Percentiles rank a stretch among this genome's conserved stretches.
phyloP scores from a whole-genome alignment of 352 stramenopile genomes.

The Chrysophaeum taylorii region DNA sequence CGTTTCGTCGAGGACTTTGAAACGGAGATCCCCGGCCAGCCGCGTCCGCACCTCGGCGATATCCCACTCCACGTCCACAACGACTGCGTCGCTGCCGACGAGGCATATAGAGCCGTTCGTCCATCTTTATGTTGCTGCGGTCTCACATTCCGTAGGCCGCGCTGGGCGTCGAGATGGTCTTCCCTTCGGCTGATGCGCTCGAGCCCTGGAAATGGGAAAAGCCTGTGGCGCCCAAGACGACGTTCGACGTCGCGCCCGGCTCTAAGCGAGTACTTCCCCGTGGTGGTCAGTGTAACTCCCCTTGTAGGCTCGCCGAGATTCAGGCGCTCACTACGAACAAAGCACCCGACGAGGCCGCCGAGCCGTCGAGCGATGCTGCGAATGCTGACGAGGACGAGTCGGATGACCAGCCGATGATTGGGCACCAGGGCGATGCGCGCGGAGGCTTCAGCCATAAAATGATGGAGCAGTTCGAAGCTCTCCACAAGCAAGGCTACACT shows the following conservation, averaged over 20 bases:
- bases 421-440: background rate
- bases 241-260: background rate
- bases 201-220: background rate
- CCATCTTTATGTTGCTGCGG: too few relatives aligned
- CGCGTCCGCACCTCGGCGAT: background rate
- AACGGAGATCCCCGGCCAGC: background rate
- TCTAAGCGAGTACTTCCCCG: too few relatives aligned
- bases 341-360: background rate
- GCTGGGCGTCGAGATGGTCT: too few relatives aligned
- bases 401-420: background rate
- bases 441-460: constrained; percentile 8
- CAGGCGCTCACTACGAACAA: background rate
- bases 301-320: too few relatives aligned
- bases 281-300: too few relatives aligned
- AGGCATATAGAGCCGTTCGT: too few relatives aligned
- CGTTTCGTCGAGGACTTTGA: background rate
- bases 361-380: background rate
- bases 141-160: too few relatives aligned
- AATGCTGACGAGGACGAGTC: background rate
- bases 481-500: constrained; percentile 5
- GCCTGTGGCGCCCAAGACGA: background rate
- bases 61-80: background rate
- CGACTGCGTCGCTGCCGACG: background rate
- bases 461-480: constrained; percentile 13
- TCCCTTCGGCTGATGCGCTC: background rate